A percentile compares a stretch with the other conserved stretches of the same genome.
Conservation (phyloP, 106 monocot genomes). For the Hemerocallis citrina region DNA sequence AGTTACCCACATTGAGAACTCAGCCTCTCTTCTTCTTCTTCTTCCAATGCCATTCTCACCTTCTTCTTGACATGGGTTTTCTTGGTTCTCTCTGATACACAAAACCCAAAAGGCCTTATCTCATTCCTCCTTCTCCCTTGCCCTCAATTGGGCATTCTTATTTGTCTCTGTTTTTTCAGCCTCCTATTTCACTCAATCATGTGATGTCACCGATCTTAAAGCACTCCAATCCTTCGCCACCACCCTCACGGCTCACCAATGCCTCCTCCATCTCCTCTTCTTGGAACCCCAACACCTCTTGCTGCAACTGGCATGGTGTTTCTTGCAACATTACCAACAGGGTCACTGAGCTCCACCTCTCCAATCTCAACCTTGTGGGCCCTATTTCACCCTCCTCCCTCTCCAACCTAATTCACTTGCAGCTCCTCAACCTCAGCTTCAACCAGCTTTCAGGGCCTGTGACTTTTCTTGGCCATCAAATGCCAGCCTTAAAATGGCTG, state of each 20-base stretch:
- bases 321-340: constrained; percentile 22
- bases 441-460: constrained; percentile 39
- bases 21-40: neutral
- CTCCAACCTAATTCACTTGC: constrained; percentile 9
- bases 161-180: constrained; percentile 1
- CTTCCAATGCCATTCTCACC: neutral
- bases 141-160: constrained; percentile 12
- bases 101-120: constrained; percentile 7
- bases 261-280: constrained; percentile 19
- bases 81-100: neutral
- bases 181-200: constrained; percentile 9
- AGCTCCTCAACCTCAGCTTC: constrained; percentile 49
- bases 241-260: constrained; percentile 24
- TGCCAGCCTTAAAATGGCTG: constrained; percentile 13
- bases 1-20: neutral
- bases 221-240: constrained; percentile 37
- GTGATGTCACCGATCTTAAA: constrained; percentile 33
- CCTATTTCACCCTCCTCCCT: constrained; percentile 23
- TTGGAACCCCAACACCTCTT: constrained; percentile 18
- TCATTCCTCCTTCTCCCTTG: neutral
- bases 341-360: constrained; percentile 31
- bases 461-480: constrained; percentile 2
- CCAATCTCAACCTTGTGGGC: constrained; percentile 31
- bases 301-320: constrained; percentile 58
- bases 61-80: neutral